Evolutionary conservation across 108 stramenopile species (phyloP).

Genomic region (Mayamaea pseudoterrestris): DNA sequence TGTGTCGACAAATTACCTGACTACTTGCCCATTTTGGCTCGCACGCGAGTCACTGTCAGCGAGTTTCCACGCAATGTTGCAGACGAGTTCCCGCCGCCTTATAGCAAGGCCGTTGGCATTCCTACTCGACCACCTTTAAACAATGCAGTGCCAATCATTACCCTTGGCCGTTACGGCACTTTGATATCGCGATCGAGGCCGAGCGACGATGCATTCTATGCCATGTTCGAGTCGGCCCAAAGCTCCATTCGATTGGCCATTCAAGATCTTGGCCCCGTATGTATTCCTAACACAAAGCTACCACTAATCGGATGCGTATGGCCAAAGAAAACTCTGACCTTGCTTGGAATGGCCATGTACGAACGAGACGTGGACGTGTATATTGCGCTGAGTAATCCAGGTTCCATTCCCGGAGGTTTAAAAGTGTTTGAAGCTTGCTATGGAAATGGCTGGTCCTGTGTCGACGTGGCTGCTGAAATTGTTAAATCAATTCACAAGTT

Average conservation of each 20-base stretch:
- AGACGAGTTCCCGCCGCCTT: conserved; percentile 15
- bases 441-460: conserved; percentile 36
- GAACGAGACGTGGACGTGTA: conserved; percentile 25
- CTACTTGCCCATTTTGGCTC: conserved; percentile 10
- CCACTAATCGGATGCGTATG: conserved; percentile 22
- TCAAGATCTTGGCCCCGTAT: conserved; percentile 34
- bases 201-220: conserved; percentile 30
- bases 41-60: conserved; percentile 26
- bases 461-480: conserved; percentile 36
- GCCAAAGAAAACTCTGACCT: conserved; percentile 21
- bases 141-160: conserved; percentile 19
- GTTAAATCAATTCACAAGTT: conserved; percentile 24
- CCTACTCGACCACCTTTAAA: not conserved
- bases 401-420: conserved; percentile 25
- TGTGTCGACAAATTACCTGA: conserved; percentile 27
- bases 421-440: conserved; percentile 21
- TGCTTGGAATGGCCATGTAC: conserved; percentile 22
- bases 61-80: conserved; percentile 20
- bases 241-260: conserved; percentile 27
- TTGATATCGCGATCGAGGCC: conserved; percentile 13
- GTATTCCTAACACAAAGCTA: conserved; percentile 22
- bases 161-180: conserved; percentile 24
- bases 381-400: conserved; percentile 26
- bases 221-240: conserved; percentile 28
- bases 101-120: conserved; percentile 5